A percentile compares a stretch with the other conserved stretches of the same genome.
phyloP scores from a whole-genome alignment of 129 eudicot genomes.

The Heracleum sosnowskyi region DNA sequence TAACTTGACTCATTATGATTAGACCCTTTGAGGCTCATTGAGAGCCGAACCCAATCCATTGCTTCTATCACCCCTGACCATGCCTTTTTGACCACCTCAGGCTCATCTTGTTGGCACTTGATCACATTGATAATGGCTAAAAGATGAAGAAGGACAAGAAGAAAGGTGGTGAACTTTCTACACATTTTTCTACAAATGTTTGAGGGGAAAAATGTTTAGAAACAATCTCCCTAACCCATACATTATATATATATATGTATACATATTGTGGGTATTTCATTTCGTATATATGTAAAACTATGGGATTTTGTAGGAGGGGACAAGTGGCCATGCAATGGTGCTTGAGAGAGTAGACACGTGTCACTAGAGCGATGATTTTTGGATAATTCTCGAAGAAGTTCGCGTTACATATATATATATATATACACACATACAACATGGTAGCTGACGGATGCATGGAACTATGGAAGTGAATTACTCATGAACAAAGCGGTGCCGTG shows the following conservation, averaged over 20 bases:
- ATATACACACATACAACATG: not conserved
- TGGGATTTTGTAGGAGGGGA: not conserved
- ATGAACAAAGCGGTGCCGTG: conserved; percentile 9
- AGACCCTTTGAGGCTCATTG: not conserved
- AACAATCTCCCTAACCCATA: too few species aligned
- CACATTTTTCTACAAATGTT: too few species aligned
- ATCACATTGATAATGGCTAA: conserved; percentile 1
- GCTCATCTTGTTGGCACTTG: not conserved
- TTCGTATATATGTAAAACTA: not conserved
- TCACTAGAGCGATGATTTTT: not conserved
- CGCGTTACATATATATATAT: not conserved
- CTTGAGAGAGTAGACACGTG: not conserved
- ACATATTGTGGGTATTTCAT: not conserved
- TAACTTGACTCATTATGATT: not conserved
- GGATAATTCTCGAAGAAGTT: not conserved
- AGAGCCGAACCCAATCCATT: conserved; percentile 19
- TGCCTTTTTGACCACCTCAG: conserved; percentile 13
- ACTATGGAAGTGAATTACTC: conserved; percentile 1
- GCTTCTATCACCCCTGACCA: conserved; percentile 19
- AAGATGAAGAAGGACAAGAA: conserved; percentile 15
- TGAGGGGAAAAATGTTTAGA: too few species aligned
- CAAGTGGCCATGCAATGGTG: not conserved
- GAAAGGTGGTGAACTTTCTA: conserved; percentile 16
- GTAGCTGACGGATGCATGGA: not conserved
- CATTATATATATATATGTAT: too few species aligned